phyloP scores from a whole-genome alignment of 2,329 filamentous ascomycete genomes.

The Diaporthe caulivora region DNA sequence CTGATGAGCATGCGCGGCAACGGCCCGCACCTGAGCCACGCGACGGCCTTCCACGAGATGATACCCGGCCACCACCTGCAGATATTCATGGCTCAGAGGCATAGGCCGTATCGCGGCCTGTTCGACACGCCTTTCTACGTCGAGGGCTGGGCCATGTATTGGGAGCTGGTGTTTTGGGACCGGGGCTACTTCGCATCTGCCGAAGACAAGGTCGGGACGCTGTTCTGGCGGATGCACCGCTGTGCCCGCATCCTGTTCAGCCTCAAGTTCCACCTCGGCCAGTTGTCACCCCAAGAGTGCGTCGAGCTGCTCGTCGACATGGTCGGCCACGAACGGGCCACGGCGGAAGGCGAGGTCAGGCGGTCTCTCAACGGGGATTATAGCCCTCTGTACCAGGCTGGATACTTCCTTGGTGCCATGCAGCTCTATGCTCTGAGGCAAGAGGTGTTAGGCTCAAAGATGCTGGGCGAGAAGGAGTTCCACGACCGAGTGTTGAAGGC shows the following conservation, averaged over 20 bases:
- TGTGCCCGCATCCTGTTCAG: conserved; percentile 71
- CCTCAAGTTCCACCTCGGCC: conserved; percentile 68
- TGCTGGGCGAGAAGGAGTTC: conserved; percentile 63
- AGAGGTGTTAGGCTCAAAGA: conserved; percentile 56
- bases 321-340: conserved; percentile 70
- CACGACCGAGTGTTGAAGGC: conserved; percentile 65
- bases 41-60: conserved; percentile 73
- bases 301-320: conserved; percentile 67
- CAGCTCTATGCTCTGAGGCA: conserved; percentile 64
- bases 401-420: conserved; percentile 70
- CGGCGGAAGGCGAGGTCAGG: conserved; percentile 71
- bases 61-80: conserved; percentile 71
- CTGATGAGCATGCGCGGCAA: conserved; percentile 72
- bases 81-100: conserved; percentile 59
- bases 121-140: conserved; percentile 71
- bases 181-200: conserved; percentile 62
- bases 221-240: conserved; percentile 74
- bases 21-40: conserved; percentile 67
- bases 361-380: conserved; percentile 69
- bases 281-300: conserved; percentile 65
- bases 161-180: conserved; percentile 71
- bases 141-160: conserved; percentile 73
- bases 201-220: conserved; percentile 66
- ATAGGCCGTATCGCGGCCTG: conserved; percentile 61
- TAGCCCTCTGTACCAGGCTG: conserved; percentile 69